phyloP scores from a whole-genome alignment of 2,329 filamentous ascomycete genomes.

The Ophiostoma pallidulum region DNA sequence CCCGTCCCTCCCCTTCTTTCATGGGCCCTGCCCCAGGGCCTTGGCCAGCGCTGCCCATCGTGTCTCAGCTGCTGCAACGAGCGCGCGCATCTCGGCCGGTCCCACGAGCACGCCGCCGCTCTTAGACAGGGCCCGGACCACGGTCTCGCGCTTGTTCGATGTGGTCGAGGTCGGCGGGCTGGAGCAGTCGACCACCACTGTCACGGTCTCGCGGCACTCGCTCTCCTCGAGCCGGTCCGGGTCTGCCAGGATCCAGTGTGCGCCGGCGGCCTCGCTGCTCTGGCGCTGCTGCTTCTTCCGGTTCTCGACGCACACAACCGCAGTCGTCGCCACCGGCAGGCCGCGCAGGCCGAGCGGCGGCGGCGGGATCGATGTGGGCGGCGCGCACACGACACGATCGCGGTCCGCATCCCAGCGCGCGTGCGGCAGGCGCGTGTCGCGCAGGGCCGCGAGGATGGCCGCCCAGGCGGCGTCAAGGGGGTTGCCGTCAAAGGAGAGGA shows the following conservation, averaged over 20 bases:
- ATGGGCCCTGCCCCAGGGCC: conserved; percentile 24
- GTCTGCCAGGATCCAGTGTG: conserved; percentile 73
- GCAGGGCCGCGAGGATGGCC: conserved; percentile 69
- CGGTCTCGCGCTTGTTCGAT: conserved; percentile 39
- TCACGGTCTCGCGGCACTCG: conserved; percentile 74
- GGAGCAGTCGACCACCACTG: conserved; percentile 62
- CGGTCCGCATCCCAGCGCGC: conserved; percentile 78
- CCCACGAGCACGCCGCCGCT: conserved; percentile 66
- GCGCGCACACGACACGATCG: conserved; percentile 68
- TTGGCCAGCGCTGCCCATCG: conserved; percentile 53
- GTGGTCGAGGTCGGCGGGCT: neutral
- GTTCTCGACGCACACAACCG: conserved; percentile 56
- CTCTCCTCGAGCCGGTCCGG: conserved; percentile 85
- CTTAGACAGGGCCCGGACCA: conserved; percentile 69
- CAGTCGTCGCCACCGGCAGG: conserved; percentile 67
- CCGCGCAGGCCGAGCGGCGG: conserved; percentile 49
- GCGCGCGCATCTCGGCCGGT: conserved; percentile 48
- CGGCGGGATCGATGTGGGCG: conserved; percentile 22
- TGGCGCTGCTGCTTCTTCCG: conserved; percentile 45
- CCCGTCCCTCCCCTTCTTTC: neutral
- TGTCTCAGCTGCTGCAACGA: conserved; percentile 49
- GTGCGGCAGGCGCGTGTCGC: conserved; percentile 64
- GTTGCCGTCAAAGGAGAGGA: conserved; percentile 87
- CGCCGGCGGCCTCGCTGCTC: conserved; percentile 23
- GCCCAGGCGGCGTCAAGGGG: conserved; percentile 88